Evolutionary conservation across 2,329 filamentous ascomycete species (phyloP).

Genomic region (Aspergillus texensis): DNA sequence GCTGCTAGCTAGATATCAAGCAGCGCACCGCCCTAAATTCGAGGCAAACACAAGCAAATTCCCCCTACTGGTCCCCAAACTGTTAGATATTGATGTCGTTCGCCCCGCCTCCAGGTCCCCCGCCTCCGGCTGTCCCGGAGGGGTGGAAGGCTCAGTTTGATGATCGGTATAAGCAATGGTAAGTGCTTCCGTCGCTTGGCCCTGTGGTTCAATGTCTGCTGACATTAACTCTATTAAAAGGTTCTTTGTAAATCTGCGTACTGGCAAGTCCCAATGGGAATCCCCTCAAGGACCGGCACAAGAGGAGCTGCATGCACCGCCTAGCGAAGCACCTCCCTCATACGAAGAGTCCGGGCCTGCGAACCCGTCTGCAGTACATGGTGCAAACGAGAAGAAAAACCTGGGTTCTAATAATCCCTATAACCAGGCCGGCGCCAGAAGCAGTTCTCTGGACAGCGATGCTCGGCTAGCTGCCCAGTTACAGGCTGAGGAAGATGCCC

Average conservation of each 20-base stretch:
- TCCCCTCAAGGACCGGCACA: conserved; percentile 70
- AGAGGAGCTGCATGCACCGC: conserved; percentile 41
- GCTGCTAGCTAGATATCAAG: not conserved
- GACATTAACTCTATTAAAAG: conserved; percentile 43
- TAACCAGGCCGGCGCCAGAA: conserved; percentile 34
- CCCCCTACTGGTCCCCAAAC: not conserved
- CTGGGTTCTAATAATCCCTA: conserved; percentile 75
- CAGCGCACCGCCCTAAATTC: not conserved
- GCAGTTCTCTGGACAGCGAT: conserved; percentile 61
- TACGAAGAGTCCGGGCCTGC: conserved; percentile 63
- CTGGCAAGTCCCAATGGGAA: conserved; percentile 90
- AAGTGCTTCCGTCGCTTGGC: conserved; percentile 23
- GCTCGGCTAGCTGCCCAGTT: conserved; percentile 73
- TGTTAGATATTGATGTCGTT: conserved; percentile 35
- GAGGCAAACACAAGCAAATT: not conserved
- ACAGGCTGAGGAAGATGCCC: conserved; percentile 80
- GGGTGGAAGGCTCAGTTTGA: conserved; percentile 89
- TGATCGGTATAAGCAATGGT: conserved; percentile 85
- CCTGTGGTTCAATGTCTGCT: not conserved
- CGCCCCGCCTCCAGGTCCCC: conserved; percentile 52
- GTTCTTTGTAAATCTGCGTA: conserved; percentile 90
- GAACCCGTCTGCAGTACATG: conserved; percentile 42
- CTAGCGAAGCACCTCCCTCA: conserved; percentile 48
- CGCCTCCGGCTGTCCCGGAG: conserved; percentile 66
- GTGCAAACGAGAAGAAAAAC: conserved; percentile 45